These are phyloP conservation scores for Globisporangium orthogonon DNA, from an alignment of 352 stramenopile species.

Conservation along the genomic window DNA sequence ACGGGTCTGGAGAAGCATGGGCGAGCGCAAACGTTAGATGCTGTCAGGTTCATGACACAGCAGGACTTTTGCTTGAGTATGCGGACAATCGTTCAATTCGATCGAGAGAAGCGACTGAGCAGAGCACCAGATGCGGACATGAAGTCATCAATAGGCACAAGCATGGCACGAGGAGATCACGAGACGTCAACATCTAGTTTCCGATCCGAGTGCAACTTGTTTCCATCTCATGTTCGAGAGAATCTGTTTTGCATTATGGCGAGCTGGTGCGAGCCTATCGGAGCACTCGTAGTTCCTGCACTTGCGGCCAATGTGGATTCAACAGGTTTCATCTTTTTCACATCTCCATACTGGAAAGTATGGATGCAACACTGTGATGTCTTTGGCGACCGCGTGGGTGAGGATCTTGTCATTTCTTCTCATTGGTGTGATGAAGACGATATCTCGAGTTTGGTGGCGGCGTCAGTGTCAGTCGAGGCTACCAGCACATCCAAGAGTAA, in stretches of 20 bases:
- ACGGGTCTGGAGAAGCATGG: conserved; percentile 13
- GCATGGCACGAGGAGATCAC: neutral
- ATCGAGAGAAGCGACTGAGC: neutral
- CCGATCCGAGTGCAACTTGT: neutral
- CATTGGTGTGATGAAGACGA: conserved; percentile 43
- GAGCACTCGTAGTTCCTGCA: conserved; percentile 19
- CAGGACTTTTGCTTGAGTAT: conserved; percentile 51
- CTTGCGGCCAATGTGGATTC: conserved; percentile 19
- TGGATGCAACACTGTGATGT: conserved; percentile 52
- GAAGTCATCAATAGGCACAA: neutral
- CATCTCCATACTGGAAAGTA: conserved; percentile 16
- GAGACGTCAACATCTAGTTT: neutral
- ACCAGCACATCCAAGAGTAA: neutral
- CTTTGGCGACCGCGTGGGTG: conserved; percentile 17
- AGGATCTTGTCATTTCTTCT: conserved; percentile 23
- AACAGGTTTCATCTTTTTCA: conserved; percentile 21
- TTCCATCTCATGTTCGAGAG: conserved; percentile 9
- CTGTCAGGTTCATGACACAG: conserved; percentile 43
- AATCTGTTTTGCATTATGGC: conserved; percentile 33
- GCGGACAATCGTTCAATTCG: conserved; percentile 12
- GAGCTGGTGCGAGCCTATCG: conserved; percentile 38
- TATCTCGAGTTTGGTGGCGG: neutral
- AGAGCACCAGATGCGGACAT: neutral
- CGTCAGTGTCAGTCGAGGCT: neutral
- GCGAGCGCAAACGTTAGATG: neutral